A percentile compares a stretch with the other conserved stretches of the same genome.
Evolutionary conservation across 192 early-diverging fungal species (phyloP).

Genomic region (Coemansia sp.): DNA sequence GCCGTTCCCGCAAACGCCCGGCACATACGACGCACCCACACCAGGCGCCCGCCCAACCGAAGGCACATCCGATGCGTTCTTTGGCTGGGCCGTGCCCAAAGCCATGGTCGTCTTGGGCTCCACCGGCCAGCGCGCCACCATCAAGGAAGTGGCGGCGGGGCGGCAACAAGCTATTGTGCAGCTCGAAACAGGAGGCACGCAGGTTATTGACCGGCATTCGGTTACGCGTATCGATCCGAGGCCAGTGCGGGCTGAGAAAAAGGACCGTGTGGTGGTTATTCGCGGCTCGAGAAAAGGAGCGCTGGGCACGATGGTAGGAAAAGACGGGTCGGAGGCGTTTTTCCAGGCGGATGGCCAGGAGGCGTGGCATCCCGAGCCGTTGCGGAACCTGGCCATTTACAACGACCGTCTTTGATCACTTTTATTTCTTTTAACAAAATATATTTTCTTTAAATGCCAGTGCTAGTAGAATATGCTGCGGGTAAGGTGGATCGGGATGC

Average conservation of each 20-base stretch:
- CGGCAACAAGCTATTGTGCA: constrained; percentile 56
- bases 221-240: constrained; percentile 37
- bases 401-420: constrained; percentile 19
- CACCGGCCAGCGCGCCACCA: constrained; percentile 51
- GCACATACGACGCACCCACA: constrained; percentile 42
- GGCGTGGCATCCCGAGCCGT: constrained; percentile 39
- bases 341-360: constrained; percentile 61
- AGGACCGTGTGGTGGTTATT: constrained; percentile 72
- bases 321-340: constrained; percentile 73
- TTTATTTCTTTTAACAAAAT: constrained; percentile 1
- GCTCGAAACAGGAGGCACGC: constrained; percentile 51
- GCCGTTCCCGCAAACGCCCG: constrained; percentile 34
- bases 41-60: constrained; percentile 51
- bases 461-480: constrained; percentile 62
- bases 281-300: constrained; percentile 59
- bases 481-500: constrained; percentile 65
- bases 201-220: constrained; percentile 40
- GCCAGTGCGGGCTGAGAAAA: constrained; percentile 65
- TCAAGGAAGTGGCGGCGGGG: constrained; percentile 54
- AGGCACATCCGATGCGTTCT: constrained; percentile 54
- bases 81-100: constrained; percentile 51
- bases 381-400: constrained; percentile 48
- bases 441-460: not conserved
- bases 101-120: constrained; percentile 37
- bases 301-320: constrained; percentile 67